Base-by-base conservation (phyloP, 2,329 filamentous ascomycete genomes). In the Aspergillus ibericus region DNA sequence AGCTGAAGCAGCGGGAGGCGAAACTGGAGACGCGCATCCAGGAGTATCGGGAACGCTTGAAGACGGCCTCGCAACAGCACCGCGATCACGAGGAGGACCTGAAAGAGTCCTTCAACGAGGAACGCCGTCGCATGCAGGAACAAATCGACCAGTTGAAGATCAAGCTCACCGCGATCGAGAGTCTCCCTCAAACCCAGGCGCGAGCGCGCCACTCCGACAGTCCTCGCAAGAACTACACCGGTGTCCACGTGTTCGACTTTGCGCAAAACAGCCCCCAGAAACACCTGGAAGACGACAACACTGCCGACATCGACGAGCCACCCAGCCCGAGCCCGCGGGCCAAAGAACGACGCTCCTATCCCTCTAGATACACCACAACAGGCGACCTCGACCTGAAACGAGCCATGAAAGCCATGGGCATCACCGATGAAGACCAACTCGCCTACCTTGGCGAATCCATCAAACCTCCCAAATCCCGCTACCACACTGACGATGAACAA, bases 11-110 rank as follows among this genome's bases (percentile, higher is more conserved):
- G 50, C 70, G 75, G 56, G 76, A 78, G 40, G 63, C 69, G 35
- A 76, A 74, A 53, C 61, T 77, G 27, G 77, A 78, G 56, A 61
- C 65, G 13, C 72, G 75, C 27, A 71, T 76, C 9, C 72, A 77
- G 52, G 75, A 78, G 47, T 78, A 75, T 59, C 73, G 75, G 32
- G 71, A 73, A n/a, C 72, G 72, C 9, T 62, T 80, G 42, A 75
- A 72, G 53, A 66, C 66, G 6, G 63, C 66, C 15, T 65, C 70
- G 5, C 71, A 75, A 40, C 69, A 76, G 52, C 74, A 74, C 44
- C 72, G 69, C n/a, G 68, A 72, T 16, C 69, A 73, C 18, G 72
- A 77, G 60, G 70, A 75, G 44, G 63, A 66, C 8, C 60, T 77
- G 27, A 72, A 69, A 48, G 64, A 67, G 32, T 66, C 66, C 1